Base-by-base conservation (phyloP, 1,284 basidiomycete genomes). In the Sporisorium scitamineum region DNA sequence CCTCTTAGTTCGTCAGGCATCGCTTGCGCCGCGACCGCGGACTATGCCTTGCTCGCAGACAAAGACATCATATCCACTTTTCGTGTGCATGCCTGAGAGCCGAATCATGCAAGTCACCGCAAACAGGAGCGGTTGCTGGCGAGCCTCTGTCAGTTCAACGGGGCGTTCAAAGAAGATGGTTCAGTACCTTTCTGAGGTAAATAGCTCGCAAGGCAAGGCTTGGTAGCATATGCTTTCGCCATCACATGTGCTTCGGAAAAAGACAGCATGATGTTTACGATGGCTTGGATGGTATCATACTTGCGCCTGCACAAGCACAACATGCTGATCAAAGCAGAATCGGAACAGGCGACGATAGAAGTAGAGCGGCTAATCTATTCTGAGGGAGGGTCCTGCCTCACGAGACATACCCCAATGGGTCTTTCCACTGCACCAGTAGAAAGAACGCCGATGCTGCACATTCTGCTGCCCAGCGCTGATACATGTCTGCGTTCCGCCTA, bases 371-470 rank as follows among this genome's bases (percentile, higher is more conserved):
- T 50, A 22, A 31, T 55, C 45, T 29, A 9, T 31, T 44, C 18
- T 20, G 10, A 24, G 34, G 5, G 24, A 42, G 6, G n/a, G 26
- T 44, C 26, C 41, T 54, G 31, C 24, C 31, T 54, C 61, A 58
- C 51, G 20, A 55, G 62, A 70, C 59, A 50, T 70, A 65, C 37
- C 62, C 45, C 69, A 70, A 65, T 70, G 62, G 62, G 52, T 55
- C 69, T 61, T 51, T 65, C 62, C 54, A 22, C 34, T 37, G 31
- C 6, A 14, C 24, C 20, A 9, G 20, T 11, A n/a, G 16, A 22
- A 54, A 39, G 45, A 39, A 58, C 42, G 59, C 44, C 51, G 22
- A 24, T 24, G 44, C 44, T 48, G 54, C 59, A 54, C 45, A 8
- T 59, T 53, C 56, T 31, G 37, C 29, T 22, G 14, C 11, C 24